Evolutionary conservation across 2,329 filamentous ascomycete genomes (phyloP), one percentile per base, ranked within the genome.

Genomic region (Diplodia intermedia): DNA sequence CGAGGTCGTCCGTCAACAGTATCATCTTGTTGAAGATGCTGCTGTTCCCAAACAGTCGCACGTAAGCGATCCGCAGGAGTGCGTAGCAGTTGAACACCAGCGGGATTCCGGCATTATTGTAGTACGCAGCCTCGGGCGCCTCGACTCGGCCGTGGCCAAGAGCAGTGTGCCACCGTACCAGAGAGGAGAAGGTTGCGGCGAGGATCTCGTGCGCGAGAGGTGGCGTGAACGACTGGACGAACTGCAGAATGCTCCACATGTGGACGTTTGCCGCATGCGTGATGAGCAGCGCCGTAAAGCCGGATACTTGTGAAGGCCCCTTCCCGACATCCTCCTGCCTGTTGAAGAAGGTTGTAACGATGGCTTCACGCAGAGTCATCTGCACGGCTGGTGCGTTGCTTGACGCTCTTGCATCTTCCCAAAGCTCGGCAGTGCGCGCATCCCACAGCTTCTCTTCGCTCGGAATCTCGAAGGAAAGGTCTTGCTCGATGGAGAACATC

Each of bases 211-310:
- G 47, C 0, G 57, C 18, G 15, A 61, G 57, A 1, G 40, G 40
- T 2, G 57, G 26, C 2, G 57, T 3, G 50, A 76, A 74, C n/a
- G 73, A 71, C 50, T 77, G 73, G 2, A 73, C 72, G 26, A 73
- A 75, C 65, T 79, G 75, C 18, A 76, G 72, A 9, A 76, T 69
- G 68, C 74, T 72, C 73, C 75, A 78, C 70, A 78, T 75, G 63
- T 79, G 74, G 36, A 78, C 73, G 52, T 75, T 77, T 9, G 78
- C 73, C 8, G 76, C 77, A 68, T 79, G 77, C 71, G 76, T 78
- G 23, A 78, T 70, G n/a, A 77, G 71, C 14, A 74, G 74, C 54
- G 74, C 73, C 5, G 76, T 74, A 54, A 78, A 75, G 2, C 73
- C 71, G 12, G 75, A 73, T 67, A 73, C 38, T 20, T 49, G 57